phyloP scores from a whole-genome alignment of 1,284 basidiomycete genomes.

The Meira nashicola region DNA sequence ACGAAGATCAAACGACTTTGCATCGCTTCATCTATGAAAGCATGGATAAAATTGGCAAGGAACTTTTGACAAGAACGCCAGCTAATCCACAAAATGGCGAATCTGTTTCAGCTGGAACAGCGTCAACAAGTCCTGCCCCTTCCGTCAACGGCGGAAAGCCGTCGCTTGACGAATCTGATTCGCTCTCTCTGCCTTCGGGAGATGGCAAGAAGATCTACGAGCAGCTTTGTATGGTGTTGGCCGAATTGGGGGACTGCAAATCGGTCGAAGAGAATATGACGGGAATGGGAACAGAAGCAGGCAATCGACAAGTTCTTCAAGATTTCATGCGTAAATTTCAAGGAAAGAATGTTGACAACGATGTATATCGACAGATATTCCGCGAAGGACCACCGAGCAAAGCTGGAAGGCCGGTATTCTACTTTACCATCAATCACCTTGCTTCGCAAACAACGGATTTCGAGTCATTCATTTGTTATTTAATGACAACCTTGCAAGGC shows the following conservation, averaged over 20 bases:
- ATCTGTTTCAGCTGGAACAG: not conserved
- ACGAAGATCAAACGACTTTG: constrained; percentile 32
- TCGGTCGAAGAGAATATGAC: constrained; percentile 4
- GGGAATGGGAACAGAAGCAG: not conserved
- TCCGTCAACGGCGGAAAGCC: not conserved
- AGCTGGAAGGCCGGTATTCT: constrained; percentile 55
- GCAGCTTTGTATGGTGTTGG: constrained; percentile 30
- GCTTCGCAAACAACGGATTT: constrained; percentile 79
- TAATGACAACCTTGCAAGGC: constrained; percentile 31
- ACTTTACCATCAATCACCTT: constrained; percentile 58
- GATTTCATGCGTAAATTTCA: constrained; percentile 37
- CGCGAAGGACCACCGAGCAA: constrained; percentile 37
- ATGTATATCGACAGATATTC: constrained; percentile 33
- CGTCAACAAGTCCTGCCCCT: not conserved
- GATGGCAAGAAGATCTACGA: constrained; percentile 31
- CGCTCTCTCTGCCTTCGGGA: not conserved
- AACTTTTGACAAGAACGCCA: constrained; percentile 24
- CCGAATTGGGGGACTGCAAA: constrained; percentile 32
- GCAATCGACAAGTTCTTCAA: constrained; percentile 23
- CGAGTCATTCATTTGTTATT: constrained; percentile 64
- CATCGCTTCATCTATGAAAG: constrained; percentile 44
- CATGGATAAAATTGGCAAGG: constrained; percentile 40
- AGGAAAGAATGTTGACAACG: constrained; percentile 35
- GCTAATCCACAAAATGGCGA: constrained; percentile 3
- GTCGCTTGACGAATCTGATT: not conserved